Conservation (phyloP, 805 yeast species). For the Candida oleophila region DNA sequence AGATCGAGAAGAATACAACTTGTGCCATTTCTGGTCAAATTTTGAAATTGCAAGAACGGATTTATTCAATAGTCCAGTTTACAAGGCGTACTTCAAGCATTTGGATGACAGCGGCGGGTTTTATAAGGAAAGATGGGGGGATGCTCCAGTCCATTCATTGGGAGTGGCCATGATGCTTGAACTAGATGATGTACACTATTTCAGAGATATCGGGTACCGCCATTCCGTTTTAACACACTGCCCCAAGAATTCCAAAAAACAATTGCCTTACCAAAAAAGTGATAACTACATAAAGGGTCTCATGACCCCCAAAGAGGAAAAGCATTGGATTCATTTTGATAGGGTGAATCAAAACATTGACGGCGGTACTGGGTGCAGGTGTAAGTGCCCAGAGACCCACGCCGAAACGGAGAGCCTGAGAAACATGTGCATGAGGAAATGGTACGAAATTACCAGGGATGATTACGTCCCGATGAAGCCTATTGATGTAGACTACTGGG, state of each 20-base stretch:
- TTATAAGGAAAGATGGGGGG: conserved; percentile 94
- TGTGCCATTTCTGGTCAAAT: conserved; percentile 91
- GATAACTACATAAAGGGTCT: conserved; percentile 21
- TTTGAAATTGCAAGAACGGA: conserved; percentile 88
- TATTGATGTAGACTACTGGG: conserved; percentile 24
- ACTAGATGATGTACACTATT: conserved; percentile 76
- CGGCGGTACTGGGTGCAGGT: conserved; percentile 78
- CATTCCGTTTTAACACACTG: conserved; percentile 84
- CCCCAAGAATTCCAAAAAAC: conserved; percentile 57
- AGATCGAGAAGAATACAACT: conserved; percentile 66
- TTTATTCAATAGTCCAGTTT: conserved; percentile 63
- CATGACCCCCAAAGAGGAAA: conserved; percentile 15
- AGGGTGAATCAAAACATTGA: conserved; percentile 23
- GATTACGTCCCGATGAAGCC: conserved; percentile 18
- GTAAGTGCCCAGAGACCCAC: conserved; percentile 62
- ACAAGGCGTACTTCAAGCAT: conserved; percentile 64
- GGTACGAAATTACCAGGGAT: conserved; percentile 44
- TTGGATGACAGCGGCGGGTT: conserved; percentile 80
- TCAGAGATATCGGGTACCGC: conserved; percentile 87
- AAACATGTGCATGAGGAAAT: conserved; percentile 50
- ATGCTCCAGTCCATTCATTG: conserved; percentile 90
- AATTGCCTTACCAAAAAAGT: conserved; percentile 43
- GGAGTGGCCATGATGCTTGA: conserved; percentile 78
- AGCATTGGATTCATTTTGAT: conserved; percentile 35
- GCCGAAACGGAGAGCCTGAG: conserved; percentile 57